phyloP scores from a whole-genome alignment of 2,329 filamentous ascomycete genomes.

The Alternaria brassicae region DNA sequence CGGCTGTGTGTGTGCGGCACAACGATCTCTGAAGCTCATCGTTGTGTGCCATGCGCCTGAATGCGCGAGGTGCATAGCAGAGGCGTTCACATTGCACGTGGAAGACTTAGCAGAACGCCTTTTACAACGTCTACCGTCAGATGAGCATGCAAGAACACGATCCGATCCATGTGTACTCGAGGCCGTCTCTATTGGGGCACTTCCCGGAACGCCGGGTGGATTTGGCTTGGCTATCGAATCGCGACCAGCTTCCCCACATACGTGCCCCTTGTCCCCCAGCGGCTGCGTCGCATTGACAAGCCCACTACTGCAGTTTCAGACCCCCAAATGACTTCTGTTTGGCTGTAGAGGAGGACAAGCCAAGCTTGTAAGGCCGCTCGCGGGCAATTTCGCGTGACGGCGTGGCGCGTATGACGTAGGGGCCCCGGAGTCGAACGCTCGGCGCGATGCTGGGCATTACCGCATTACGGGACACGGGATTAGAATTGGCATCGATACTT shows the following conservation, averaged over 20 bases:
- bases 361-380: constrained; percentile 19
- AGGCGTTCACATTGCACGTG: constrained; percentile 1
- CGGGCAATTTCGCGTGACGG: constrained; percentile 21
- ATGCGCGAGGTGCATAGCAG: constrained; percentile 5
- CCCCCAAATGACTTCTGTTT: constrained; percentile 21
- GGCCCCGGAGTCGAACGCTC: constrained; percentile 22
- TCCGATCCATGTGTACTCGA: constrained; percentile 4
- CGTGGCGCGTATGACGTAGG: constrained; percentile 35
- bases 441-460: constrained; percentile 37
- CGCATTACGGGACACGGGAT: constrained; percentile 20
- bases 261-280: constrained; percentile 22
- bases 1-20: constrained; percentile 13
- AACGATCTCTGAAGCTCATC: constrained; percentile 4
- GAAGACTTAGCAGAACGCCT: background rate
- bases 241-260: constrained; percentile 28
- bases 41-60: constrained; percentile 3
- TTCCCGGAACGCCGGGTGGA: constrained; percentile 9
- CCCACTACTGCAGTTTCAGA: constrained; percentile 24
- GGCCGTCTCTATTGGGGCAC: constrained; percentile 7
- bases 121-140: constrained; percentile 1
- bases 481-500: constrained; percentile 25
- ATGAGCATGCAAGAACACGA: constrained; percentile 7
- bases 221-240: constrained; percentile 27
- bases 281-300: constrained; percentile 27
- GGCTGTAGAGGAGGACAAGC: constrained; percentile 23